A percentile compares a stretch with the other conserved stretches of the same genome.
Conservation (phyloP, 768 basidiomycete species). For the Hirschioporus abietinus region DNA sequence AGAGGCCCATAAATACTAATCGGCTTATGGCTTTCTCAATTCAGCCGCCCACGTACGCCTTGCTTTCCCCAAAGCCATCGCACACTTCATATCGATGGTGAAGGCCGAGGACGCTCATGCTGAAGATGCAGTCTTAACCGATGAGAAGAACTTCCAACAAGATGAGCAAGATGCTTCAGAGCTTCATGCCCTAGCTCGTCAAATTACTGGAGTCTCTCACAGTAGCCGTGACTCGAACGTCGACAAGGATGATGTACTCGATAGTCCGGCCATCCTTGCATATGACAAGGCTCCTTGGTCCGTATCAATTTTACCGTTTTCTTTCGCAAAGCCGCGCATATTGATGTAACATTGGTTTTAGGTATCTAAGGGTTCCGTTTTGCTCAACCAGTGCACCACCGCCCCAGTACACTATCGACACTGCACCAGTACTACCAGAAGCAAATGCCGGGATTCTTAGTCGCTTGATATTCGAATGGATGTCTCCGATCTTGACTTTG, state of each 20-base stretch:
- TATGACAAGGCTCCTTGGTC: constrained; percentile 4
- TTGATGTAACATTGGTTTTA: background rate
- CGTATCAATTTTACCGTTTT: background rate
- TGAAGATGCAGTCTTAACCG: background rate
- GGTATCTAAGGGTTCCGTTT: constrained; percentile 4
- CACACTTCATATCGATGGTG: background rate
- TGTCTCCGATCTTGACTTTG: constrained; percentile 61
- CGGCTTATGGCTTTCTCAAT: background rate
- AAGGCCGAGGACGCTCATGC: background rate
- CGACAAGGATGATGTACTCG: background rate
- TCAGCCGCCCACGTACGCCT: background rate
- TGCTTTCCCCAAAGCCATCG: constrained; percentile 1
- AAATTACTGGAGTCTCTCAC: background rate
- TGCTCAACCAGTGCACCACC: constrained; percentile 22
- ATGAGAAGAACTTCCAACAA: background rate
- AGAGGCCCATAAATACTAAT: background rate
- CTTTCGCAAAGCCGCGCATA: background rate
- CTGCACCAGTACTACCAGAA: constrained; percentile 62
- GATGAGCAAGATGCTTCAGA: background rate
- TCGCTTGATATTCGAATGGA: constrained; percentile 68
- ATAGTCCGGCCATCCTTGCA: background rate
- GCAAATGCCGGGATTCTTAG: constrained; percentile 53
- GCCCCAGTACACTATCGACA: constrained; percentile 50
- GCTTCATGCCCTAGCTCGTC: background rate
- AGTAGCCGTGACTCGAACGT: background rate